Conservation (phyloP, 768 basidiomycete genomes). For the Paxillus involutus region DNA sequence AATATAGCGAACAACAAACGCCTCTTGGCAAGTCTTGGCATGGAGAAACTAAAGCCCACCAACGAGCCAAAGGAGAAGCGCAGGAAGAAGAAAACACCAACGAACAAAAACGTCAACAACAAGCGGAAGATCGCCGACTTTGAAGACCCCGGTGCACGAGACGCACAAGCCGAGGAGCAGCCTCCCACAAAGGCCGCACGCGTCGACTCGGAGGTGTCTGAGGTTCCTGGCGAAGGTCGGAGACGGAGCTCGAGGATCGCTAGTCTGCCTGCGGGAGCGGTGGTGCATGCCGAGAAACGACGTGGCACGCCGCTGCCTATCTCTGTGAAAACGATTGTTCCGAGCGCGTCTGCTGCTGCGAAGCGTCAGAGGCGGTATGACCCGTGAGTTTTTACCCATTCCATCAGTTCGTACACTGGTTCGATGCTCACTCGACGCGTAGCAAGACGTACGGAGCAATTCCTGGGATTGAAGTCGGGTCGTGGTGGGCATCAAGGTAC, state of each 20-base stretch:
- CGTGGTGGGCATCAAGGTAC: constrained; percentile 77
- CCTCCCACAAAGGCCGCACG: constrained; percentile 11
- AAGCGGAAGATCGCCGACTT: constrained; percentile 32
- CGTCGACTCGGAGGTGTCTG: constrained; percentile 13
- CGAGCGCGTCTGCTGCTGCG: constrained; percentile 35
- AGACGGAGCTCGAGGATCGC: constrained; percentile 71
- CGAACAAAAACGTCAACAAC: constrained; percentile 21
- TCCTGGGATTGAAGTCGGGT: constrained; percentile 75
- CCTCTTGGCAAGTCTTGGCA: too few species aligned
- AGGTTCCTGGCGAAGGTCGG: constrained; percentile 21
- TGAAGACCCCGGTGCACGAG: constrained; percentile 26
- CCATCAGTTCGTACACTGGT: constrained; percentile 21
- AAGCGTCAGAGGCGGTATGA: constrained; percentile 31
- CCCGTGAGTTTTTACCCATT: constrained; percentile 21
- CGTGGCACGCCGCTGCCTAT: constrained; percentile 36
- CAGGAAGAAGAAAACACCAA: constrained; percentile 29
- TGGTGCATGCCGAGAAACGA: constrained; percentile 34
- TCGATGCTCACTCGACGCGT: neutral
- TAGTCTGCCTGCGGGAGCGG: constrained; percentile 57
- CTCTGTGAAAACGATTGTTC: constrained; percentile 37
- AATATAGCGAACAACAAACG: constrained; percentile 45
- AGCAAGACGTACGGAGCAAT: constrained; percentile 83
- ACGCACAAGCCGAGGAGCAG: constrained; percentile 30
- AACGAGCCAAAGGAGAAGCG: constrained; percentile 46
- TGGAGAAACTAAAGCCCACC: constrained; percentile 39